These are phyloP conservation scores for Fusarium ramigenum DNA, from an alignment of 2,329 filamentous ascomycete species.

Conservation along the genomic window DNA sequence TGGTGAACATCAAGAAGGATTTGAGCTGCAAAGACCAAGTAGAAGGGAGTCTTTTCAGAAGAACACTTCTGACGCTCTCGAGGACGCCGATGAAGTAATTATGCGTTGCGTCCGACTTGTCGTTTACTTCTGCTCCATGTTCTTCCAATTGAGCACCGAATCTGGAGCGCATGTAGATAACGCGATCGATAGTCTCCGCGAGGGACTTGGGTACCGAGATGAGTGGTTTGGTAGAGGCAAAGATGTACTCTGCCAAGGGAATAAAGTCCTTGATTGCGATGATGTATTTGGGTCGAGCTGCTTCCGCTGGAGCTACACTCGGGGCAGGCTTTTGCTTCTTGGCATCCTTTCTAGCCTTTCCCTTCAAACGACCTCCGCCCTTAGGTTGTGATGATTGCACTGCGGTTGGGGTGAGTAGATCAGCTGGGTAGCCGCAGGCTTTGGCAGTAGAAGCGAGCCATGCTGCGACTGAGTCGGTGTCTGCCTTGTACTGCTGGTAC, in stretches of 20 bases:
- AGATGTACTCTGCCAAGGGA: not conserved
- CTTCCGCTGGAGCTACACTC: not conserved
- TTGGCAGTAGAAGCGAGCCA: not conserved
- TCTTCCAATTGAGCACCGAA: not conserved
- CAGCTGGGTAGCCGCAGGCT: constrained; percentile 24
- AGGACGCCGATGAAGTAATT: constrained; percentile 35
- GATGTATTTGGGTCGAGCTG: constrained; percentile 39
- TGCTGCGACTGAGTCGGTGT: no score
- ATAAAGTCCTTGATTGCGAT: constrained; percentile 30
- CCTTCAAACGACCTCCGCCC: constrained; percentile 35
- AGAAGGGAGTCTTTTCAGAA: constrained; percentile 16
- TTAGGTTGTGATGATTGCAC: not conserved
- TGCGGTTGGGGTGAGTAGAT: constrained; percentile 18
- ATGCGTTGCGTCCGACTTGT: not conserved
- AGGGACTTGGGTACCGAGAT: not conserved
- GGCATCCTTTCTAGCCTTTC: constrained; percentile 38
- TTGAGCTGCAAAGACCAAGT: accelerated
- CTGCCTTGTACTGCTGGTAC: no score
- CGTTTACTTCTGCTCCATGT: not conserved
- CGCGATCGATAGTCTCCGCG: not conserved
- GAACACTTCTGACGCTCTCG: constrained; percentile 46
- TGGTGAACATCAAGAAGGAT: not conserved
- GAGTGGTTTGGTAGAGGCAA: not conserved
- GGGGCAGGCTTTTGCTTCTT: constrained; percentile 1
- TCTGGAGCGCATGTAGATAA: not conserved